Evolutionary conservation across 805 yeast genomes (phyloP).

Genomic region (Pichia cabralensis): DNA sequence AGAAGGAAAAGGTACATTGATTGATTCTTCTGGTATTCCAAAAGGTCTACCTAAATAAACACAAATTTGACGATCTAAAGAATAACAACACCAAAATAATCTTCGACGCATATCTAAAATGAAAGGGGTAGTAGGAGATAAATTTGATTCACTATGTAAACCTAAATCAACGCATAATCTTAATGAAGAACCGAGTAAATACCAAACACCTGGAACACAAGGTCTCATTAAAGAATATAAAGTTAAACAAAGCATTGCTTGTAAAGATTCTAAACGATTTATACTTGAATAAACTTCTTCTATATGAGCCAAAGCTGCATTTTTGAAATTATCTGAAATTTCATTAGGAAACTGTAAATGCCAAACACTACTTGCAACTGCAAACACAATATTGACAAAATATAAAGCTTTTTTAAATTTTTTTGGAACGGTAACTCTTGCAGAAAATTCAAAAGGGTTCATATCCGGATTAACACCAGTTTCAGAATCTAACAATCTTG

Average conservation of each 20-base stretch:
- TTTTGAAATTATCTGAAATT: slow-evolving; percentile 59
- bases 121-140: slow-evolving; percentile 37
- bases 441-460: slow-evolving; percentile 28
- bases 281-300: slow-evolving; percentile 46
- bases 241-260: slow-evolving; percentile 59
- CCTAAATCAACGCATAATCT: slow-evolving; percentile 79
- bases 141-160: slow-evolving; percentile 54
- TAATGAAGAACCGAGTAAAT: slow-evolving; percentile 69
- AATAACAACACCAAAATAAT: slow-evolving; percentile 82
- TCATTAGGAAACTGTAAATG: slow-evolving; percentile 57
- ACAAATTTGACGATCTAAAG: slow-evolving; percentile 78
- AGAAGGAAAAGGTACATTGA: slow-evolving; percentile 64
- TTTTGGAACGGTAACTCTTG: slow-evolving; percentile 34
- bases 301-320: slow-evolving; percentile 51
- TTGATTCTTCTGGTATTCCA: slow-evolving; percentile 76
- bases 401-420: slow-evolving; percentile 46
- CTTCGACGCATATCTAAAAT: slow-evolving; percentile 62
- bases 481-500: slow-evolving; percentile 24
- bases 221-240: slow-evolving; percentile 81
- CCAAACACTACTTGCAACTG: slow-evolving; percentile 68
- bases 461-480: slow-evolving; percentile 15
- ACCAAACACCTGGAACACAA: slow-evolving; percentile 89
- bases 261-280: slow-evolving; percentile 62
- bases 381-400: slow-evolving; percentile 68
- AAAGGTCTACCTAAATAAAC: slow-evolving; percentile 81